Conservation (phyloP, 805 yeast species). For the Candida michaelii region DNA sequence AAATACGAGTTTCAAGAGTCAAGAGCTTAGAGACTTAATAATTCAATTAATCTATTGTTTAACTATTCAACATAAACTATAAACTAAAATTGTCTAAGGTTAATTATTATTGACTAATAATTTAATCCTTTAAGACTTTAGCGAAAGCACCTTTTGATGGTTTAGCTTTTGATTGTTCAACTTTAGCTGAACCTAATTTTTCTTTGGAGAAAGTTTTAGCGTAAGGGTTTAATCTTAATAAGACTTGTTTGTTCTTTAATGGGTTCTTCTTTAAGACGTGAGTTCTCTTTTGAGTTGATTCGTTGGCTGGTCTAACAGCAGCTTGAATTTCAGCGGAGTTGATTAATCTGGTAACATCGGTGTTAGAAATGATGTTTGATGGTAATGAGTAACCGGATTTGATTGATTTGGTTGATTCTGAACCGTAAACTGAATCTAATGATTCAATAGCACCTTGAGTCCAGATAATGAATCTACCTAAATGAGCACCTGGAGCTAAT, state of each 20-base stretch:
- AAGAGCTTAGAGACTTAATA: not conserved
- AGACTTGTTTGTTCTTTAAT: slow-evolving; percentile 94
- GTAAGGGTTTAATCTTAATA: slow-evolving; percentile 99
- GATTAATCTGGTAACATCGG: slow-evolving; percentile 96
- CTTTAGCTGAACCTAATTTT: slow-evolving; percentile 85
- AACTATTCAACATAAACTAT: slow-evolving; percentile 12
- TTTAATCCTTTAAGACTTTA: slow-evolving; percentile 58
- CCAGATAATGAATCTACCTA: slow-evolving; percentile 99
- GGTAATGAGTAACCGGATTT: slow-evolving; percentile 93
- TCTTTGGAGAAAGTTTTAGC: slow-evolving; percentile 95
- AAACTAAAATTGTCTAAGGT: not conserved
- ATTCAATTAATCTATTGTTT: slow-evolving; percentile 9
- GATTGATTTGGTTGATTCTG: slow-evolving; percentile 78
- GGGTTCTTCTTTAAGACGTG: slow-evolving; percentile 98
- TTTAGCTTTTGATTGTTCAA: slow-evolving; percentile 57
- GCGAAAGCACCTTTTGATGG: slow-evolving; percentile 74
- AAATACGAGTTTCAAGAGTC: slow-evolving; percentile 2
- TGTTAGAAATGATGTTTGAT: slow-evolving; percentile 87
- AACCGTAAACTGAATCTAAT: slow-evolving; percentile 96
- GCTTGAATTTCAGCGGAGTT: slow-evolving; percentile 99
- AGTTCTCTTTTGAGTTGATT: slow-evolving; percentile 87
- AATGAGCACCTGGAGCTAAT: slow-evolving; percentile 99
- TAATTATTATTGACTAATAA: slow-evolving; percentile 6
- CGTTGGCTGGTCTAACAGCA: slow-evolving; percentile 95
- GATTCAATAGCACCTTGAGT: slow-evolving; percentile 97